Base-by-base conservation (phyloP, 768 basidiomycete species). In the Phaeotremella fagi region DNA sequence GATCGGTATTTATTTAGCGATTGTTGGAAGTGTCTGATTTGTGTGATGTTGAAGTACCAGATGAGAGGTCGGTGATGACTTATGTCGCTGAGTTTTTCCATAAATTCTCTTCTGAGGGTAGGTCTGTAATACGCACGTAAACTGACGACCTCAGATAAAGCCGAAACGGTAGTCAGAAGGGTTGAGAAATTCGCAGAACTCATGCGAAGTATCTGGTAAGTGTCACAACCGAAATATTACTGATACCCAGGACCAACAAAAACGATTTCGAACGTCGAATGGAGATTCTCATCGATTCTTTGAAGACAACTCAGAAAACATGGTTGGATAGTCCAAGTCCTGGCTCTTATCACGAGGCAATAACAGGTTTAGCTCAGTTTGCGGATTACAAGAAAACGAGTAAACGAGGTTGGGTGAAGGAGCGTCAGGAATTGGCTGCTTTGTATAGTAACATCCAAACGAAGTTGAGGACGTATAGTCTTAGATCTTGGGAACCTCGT, bases 31-130 rank as follows among this genome's bases (percentile, higher is more conserved):
- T 98, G 0, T 86, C 90, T 50, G 95, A 99, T 78, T 75, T 99
- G 26, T 92, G 90, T 61, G 90, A 91, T 67, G 82, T 84, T 0
- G 78, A 78, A n/a, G 82, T 81, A 43, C 94, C 94, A 0, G 95
- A 99, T 72, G 95, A 99, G 75, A 84, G 90, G 31, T 90, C 87
- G 74, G 88, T 97, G 11, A 97, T 97, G 90, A 97, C 91, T 3
- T 98, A 97, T 62, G 86, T 99, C 42, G 95, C 95, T 28, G 88
- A 88, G 64, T 98, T 81, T 76, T 99, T 99, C 80, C 95, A 98
- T 70, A 92, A 94, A 0, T 99, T 99, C 73, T 94, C 91, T 0
- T 85, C 88, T 0, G 92, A 95, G 86, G 90, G 92, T 92, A 60
- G 46, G 82, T 75, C 18, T 37, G 29, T 29, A 29, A 27, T 46